A percentile compares a stretch with the other conserved stretches of the same genome.
Conservation (phyloP, 305 asterid genomes). For the Solanum chacoense region DNA sequence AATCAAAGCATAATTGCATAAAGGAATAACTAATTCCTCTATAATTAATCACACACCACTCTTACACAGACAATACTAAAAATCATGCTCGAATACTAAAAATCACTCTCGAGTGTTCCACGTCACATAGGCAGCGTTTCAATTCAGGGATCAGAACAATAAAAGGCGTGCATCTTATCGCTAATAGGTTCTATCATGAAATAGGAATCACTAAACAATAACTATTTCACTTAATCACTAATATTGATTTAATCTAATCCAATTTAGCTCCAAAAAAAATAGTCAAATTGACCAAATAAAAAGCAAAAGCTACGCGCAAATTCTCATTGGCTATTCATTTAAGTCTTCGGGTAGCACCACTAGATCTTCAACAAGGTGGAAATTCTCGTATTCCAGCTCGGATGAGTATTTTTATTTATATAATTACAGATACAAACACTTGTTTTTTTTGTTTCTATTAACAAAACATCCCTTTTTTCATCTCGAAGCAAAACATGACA, state of each 20-base stretch:
- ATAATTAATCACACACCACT: not conserved
- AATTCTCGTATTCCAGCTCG: not conserved
- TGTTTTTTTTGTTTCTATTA: not conserved
- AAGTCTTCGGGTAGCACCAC: not conserved
- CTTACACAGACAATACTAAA: not conserved
- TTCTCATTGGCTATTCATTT: not conserved
- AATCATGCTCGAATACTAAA: not conserved
- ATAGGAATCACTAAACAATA: not conserved
- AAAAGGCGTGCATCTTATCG: not conserved
- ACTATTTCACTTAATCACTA: not conserved
- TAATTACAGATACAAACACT: not conserved
- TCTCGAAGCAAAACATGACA: not conserved
- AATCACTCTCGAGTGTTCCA: not conserved
- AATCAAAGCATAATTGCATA: not conserved
- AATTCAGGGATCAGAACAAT: not conserved
- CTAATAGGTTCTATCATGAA: not conserved
- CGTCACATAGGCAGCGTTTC: not conserved
- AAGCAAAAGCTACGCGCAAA: not conserved
- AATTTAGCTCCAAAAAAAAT: not conserved
- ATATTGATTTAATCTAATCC: not conserved
- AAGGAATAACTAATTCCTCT: not conserved
- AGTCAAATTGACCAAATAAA: not conserved
- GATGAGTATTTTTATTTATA: not conserved
- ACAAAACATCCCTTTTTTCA: not conserved
- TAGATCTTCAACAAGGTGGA: not conserved